Percentiles rank a stretch among this genome's conserved stretches.
Evolutionary conservation across 306 rosid genomes (phyloP).

Genomic region (Lathyrus tuberosus): DNA sequence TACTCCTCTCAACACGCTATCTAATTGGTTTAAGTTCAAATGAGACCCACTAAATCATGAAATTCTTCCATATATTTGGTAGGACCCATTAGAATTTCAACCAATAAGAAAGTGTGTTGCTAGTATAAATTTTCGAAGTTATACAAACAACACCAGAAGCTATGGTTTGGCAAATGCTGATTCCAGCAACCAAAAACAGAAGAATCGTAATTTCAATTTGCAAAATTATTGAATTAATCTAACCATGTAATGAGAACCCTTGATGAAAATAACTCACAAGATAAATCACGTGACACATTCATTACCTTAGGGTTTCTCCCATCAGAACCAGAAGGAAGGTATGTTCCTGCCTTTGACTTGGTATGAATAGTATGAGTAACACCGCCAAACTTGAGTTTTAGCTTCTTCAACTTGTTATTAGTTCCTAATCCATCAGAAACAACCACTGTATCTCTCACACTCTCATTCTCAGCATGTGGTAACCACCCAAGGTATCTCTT

Average conservation of each 20-base stretch:
- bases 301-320: neutral
- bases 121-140: neutral
- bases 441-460: slow-evolving; percentile 5
- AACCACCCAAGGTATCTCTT: slow-evolving; percentile 1
- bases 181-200: neutral
- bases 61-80: too few species aligned
- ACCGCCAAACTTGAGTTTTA: slow-evolving; percentile 36
- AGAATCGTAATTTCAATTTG: neutral
- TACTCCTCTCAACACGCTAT: neutral
- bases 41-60: too few species aligned
- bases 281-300: too few species aligned
- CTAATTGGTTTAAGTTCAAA: too few species aligned
- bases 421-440: slow-evolving; percentile 30
- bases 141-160: neutral
- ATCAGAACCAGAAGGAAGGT: neutral
- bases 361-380: slow-evolving; percentile 36
- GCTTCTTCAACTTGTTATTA: slow-evolving; percentile 20
- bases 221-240: slow-evolving; percentile 4
- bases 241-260: neutral
- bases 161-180: neutral
- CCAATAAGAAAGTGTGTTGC: neutral
- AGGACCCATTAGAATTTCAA: too few species aligned
- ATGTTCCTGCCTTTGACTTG: neutral
- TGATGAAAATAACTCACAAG: neutral
- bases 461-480: slow-evolving; percentile 17